These are phyloP conservation scores for Nectriaceae sp. DNA, from an alignment of 2,329 filamentous ascomycete species.

Conservation along the genomic window DNA sequence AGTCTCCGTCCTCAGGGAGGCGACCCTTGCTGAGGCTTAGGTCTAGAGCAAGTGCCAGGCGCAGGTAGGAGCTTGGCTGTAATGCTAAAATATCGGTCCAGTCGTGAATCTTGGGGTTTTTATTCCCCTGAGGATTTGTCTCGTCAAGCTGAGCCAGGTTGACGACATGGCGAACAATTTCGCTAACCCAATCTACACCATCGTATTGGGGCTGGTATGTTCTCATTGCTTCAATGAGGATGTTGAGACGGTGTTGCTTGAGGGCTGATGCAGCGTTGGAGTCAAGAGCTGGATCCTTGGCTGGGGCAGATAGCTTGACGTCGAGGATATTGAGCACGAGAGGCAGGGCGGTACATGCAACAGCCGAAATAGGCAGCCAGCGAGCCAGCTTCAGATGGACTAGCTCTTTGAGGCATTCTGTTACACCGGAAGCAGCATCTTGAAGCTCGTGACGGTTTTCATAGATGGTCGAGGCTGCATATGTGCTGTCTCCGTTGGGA, in stretches of 20 bases:
- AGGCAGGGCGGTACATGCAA: conserved; percentile 37
- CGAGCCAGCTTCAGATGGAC: conserved; percentile 46
- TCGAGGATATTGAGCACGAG: conserved; percentile 37
- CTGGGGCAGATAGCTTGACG: conserved; percentile 33
- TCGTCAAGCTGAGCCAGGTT: conserved; percentile 43
- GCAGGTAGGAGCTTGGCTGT: conserved; percentile 42
- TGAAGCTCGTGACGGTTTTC: conserved; percentile 45
- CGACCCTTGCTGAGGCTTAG: conserved; percentile 45
- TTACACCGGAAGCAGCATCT: conserved; percentile 45
- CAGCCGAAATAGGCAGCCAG: conserved; percentile 49
- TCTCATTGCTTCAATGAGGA: conserved; percentile 48
- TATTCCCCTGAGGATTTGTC: conserved; percentile 11
- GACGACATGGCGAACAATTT: conserved; percentile 45
- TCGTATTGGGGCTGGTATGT: conserved; percentile 48
- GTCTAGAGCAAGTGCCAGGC: conserved; percentile 46
- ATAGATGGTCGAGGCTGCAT: conserved; percentile 36
- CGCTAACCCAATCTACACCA: conserved; percentile 46
- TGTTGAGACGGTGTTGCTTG: conserved; percentile 46
- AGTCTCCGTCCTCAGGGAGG: conserved; percentile 42
- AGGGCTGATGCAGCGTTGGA: conserved; percentile 37
- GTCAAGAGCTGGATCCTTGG: conserved; percentile 13
- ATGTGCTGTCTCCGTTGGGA: conserved; percentile 31
- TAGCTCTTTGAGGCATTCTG: conserved; percentile 48
- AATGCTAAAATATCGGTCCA: conserved; percentile 46
- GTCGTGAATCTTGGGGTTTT: conserved; percentile 33